phyloP scores from a whole-genome alignment of 495 filamentous ascomycete species.

The Hypomontagnella submonticulosa region DNA sequence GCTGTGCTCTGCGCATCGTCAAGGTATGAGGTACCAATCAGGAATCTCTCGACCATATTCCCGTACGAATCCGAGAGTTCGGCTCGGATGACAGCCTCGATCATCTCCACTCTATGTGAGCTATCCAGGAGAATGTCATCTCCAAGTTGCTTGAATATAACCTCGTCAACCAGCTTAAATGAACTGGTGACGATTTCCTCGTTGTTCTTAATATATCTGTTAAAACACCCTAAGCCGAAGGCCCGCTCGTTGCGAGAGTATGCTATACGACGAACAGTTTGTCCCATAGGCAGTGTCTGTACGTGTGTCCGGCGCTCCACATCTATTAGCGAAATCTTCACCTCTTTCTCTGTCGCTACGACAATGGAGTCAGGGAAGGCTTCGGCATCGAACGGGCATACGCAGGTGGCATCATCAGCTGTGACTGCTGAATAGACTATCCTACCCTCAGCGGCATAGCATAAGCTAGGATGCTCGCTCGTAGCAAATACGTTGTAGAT shows the following conservation, averaged over 20 bases:
- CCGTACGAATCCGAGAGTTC: slow-evolving; percentile 73
- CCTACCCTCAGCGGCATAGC: slow-evolving; percentile 87
- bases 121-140: slow-evolving; percentile 55
- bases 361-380: slow-evolving; percentile 84
- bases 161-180: slow-evolving; percentile 64
- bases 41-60: slow-evolving; percentile 77
- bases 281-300: slow-evolving; percentile 76
- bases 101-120: slow-evolving; percentile 74
- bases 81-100: slow-evolving; percentile 85
- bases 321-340: slow-evolving; percentile 87
- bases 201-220: slow-evolving; percentile 61
- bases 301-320: slow-evolving; percentile 88
- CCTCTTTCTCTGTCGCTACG: slow-evolving; percentile 77
- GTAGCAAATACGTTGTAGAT: slow-evolving; percentile 89
- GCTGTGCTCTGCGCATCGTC: slow-evolving; percentile 61
- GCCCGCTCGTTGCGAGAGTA: slow-evolving; percentile 83
- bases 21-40: slow-evolving; percentile 86
- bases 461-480: slow-evolving; percentile 91
- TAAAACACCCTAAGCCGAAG: slow-evolving; percentile 88
- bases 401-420: slow-evolving; percentile 80
- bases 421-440: slow-evolving; percentile 97
- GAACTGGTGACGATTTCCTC: slow-evolving; percentile 62
- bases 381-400: slow-evolving; percentile 83
- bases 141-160: slow-evolving; percentile 59
- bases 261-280: slow-evolving; percentile 87